Evolutionary conservation across 2,329 filamentous ascomycete genomes (phyloP).

Genomic region (Xylariomycetidae sp.): DNA sequence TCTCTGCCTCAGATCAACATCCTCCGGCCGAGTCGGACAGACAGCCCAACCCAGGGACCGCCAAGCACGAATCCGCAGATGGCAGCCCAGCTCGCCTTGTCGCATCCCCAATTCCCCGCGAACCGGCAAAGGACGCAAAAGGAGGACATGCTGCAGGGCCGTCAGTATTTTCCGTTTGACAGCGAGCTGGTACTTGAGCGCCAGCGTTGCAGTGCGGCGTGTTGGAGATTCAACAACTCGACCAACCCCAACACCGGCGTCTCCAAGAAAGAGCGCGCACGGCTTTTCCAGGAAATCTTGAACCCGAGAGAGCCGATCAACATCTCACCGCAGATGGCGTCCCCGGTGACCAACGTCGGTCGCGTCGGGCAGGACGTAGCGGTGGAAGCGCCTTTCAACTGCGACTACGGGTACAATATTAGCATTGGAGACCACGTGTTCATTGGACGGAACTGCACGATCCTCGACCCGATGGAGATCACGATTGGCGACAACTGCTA

Average conservation of each 20-base stretch:
- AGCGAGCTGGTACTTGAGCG: conserved; percentile 74
- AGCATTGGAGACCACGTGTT: conserved; percentile 77
- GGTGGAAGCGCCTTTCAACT: conserved; percentile 84
- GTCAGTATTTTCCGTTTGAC: conserved; percentile 74
- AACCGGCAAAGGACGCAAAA: conserved; percentile 59
- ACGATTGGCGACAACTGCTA: conserved; percentile 71
- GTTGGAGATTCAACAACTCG: conserved; percentile 82
- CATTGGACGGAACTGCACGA: conserved; percentile 76
- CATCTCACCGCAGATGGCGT: conserved; percentile 48
- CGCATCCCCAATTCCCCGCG: conserved; percentile 44
- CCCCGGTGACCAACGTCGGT: conserved; percentile 48
- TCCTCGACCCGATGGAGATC: conserved; percentile 81
- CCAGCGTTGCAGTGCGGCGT: conserved; percentile 73
- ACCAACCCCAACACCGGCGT: conserved; percentile 69
- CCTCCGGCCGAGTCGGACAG: conserved; percentile 43
- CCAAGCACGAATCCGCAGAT: conserved; percentile 40
- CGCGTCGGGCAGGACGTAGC: conserved; percentile 67
- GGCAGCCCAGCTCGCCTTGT: conserved; percentile 54
- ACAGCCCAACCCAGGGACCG: conserved; percentile 34
- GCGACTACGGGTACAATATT: conserved; percentile 95
- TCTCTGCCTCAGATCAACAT: conserved; percentile 53
- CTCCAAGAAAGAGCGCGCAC: conserved; percentile 59
- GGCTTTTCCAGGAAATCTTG: conserved; percentile 67
- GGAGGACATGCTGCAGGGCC: conserved; percentile 80
- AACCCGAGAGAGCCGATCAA: conserved; percentile 53